A percentile compares a stretch with the other conserved stretches of the same genome.
phyloP scores from a whole-genome alignment of 495 filamentous ascomycete genomes.

The Aspergillus bridgeri region DNA sequence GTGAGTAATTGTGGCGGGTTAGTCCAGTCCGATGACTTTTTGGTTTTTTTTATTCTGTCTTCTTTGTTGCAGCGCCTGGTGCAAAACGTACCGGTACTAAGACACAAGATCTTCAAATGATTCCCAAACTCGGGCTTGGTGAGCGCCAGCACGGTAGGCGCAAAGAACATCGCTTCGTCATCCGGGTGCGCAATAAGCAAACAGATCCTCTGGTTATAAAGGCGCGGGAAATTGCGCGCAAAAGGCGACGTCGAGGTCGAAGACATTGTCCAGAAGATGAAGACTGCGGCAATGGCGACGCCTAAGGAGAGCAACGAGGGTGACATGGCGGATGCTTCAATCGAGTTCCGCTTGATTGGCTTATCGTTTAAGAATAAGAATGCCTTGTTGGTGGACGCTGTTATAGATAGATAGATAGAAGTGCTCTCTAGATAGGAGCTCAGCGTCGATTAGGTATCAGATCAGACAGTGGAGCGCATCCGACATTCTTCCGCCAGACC shows the following conservation, averaged over 20 bases:
- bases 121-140: slow-evolving; percentile 74
- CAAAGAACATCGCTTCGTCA: slow-evolving; percentile 99
- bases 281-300: slow-evolving; percentile 31
- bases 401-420: not conserved
- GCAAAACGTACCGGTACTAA: slow-evolving; percentile 76
- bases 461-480: slow-evolving; percentile 2
- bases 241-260: slow-evolving; percentile 58
- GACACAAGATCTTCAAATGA: slow-evolving; percentile 87
- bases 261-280: slow-evolving; percentile 47
- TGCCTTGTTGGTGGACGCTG: not conserved
- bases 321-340: slow-evolving; percentile 2
- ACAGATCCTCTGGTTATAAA: slow-evolving; percentile 77
- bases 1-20: slow-evolving; percentile 2
- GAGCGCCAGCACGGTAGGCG: slow-evolving; percentile 78
- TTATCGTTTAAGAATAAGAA: not conserved
- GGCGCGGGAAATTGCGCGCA: slow-evolving; percentile 62
- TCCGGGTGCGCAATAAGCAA: slow-evolving; percentile 96
- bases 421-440: slow-evolving; percentile 8
- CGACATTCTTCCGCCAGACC: slow-evolving; percentile 4
- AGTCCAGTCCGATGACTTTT: too few relatives aligned
- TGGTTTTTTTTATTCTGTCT: not conserved
- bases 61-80: too few relatives aligned
- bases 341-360: not conserved
- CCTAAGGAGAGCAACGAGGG: slow-evolving; percentile 27
- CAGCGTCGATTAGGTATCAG: not conserved